Percentiles rank a stretch among this genome's conserved stretches.
These are phyloP conservation scores for Rhodotorula sp. DNA, from an alignment of 1,284 basidiomycete species.

Conservation along the genomic window DNA sequence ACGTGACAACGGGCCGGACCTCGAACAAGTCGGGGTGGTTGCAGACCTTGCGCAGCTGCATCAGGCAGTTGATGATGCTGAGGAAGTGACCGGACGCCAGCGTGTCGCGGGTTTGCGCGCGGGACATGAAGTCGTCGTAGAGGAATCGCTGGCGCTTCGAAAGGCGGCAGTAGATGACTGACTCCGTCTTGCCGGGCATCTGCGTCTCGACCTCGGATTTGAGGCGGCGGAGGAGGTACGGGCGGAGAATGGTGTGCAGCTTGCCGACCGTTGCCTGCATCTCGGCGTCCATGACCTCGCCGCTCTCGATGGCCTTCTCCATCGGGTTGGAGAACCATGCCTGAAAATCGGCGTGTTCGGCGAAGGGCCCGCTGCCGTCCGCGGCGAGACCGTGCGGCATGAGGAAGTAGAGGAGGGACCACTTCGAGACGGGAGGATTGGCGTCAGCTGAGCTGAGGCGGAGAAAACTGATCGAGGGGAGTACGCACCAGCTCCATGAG, in stretches of 20 bases:
- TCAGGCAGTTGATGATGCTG: slow-evolving; percentile 88
- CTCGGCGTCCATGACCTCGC: slow-evolving; percentile 75
- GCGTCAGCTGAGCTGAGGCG: not conserved
- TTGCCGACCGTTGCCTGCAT: slow-evolving; percentile 83
- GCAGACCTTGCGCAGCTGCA: slow-evolving; percentile 80
- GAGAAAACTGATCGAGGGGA: not conserved
- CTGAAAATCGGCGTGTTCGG: slow-evolving; percentile 88
- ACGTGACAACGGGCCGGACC: slow-evolving; percentile 88
- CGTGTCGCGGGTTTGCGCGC: slow-evolving; percentile 82
- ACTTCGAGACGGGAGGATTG: slow-evolving; percentile 49
- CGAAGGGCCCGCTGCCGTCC: slow-evolving; percentile 68
- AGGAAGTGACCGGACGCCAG: slow-evolving; percentile 79
- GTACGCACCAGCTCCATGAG: slow-evolving; percentile 70
- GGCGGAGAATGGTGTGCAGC: slow-evolving; percentile 87
- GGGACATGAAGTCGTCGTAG: slow-evolving; percentile 97
- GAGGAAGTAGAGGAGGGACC: slow-evolving; percentile 91
- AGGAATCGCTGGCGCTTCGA: slow-evolving; percentile 94
- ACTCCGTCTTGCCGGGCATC: slow-evolving; percentile 91
- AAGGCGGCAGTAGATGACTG: slow-evolving; percentile 85
- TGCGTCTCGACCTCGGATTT: slow-evolving; percentile 97
- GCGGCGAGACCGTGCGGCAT: slow-evolving; percentile 71
- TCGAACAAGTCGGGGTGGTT: slow-evolving; percentile 83
- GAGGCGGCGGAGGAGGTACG: slow-evolving; percentile 88
- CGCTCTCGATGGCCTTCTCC: slow-evolving; percentile 90
- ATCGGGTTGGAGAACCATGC: slow-evolving; percentile 89